Percentiles rank a stretch among this genome's conserved stretches.
phyloP scores from a whole-genome alignment of 805 yeast species.

The Wickerhamomyces strasburgensis region DNA sequence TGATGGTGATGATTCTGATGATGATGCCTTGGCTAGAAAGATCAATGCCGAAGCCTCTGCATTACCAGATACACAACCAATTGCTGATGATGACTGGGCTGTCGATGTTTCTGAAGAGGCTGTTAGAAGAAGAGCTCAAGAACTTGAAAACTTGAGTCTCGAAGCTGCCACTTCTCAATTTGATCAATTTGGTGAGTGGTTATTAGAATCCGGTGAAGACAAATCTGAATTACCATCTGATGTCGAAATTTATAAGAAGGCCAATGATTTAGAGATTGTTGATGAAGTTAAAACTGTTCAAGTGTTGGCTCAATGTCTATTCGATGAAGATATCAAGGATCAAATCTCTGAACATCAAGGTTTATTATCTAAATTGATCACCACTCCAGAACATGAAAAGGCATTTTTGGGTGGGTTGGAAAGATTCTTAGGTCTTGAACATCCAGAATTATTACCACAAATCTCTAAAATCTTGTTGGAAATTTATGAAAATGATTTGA shows the following conservation, averaged over 20 bases:
- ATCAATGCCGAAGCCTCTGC: constrained; percentile 81
- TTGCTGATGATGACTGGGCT: constrained; percentile 93
- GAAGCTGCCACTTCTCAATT: constrained; percentile 44
- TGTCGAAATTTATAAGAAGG: constrained; percentile 89
- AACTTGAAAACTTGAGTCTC: constrained; percentile 62
- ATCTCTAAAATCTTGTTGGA: constrained; percentile 80
- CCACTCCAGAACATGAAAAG: constrained; percentile 67
- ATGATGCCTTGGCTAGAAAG: constrained; percentile 70
- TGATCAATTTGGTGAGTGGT: constrained; percentile 88
- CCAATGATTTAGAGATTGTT: constrained; percentile 69
- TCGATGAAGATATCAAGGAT: constrained; percentile 67
- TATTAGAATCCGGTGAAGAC: constrained; percentile 44
- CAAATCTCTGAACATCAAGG: constrained; percentile 79
- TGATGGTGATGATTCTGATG: constrained; percentile 62
- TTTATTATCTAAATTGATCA: constrained; percentile 70
- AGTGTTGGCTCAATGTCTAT: constrained; percentile 87
- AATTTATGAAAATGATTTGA: constrained; percentile 77
- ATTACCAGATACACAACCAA: constrained; percentile 54
- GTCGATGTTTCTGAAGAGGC: constrained; percentile 97
- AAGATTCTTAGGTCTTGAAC: constrained; percentile 80
- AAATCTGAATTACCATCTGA: constrained; percentile 68
- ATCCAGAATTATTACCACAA: constrained; percentile 61
- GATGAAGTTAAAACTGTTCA: constrained; percentile 74
- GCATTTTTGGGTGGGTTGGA: constrained; percentile 95
- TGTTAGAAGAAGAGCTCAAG: constrained; percentile 83